Conservation (phyloP, 345 rosid genomes). For the Eucalyptus melliodora region DNA sequence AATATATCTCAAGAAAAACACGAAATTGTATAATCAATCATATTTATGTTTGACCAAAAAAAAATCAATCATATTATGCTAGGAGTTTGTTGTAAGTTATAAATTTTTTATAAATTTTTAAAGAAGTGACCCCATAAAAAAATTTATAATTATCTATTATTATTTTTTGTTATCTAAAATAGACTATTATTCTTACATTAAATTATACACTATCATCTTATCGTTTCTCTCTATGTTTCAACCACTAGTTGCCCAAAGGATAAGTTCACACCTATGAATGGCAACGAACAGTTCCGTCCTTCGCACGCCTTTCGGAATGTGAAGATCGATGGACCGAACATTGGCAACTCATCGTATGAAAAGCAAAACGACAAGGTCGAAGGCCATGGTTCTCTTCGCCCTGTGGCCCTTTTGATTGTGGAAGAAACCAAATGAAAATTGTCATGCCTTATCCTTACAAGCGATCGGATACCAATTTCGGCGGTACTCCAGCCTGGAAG, state of each 20-base stretch:
- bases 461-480: neutral
- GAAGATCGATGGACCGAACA: neutral
- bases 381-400: neutral
- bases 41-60: no score
- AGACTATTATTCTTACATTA: accelerated
- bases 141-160: no score
- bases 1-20: no score
- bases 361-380: neutral
- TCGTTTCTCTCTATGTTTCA: no score
- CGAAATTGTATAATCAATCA: no score
- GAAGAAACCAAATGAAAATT: neutral
- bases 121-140: no score
- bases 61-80: no score
- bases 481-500: neutral
- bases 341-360: neutral
- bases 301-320: neutral
- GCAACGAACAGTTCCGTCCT: neutral
- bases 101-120: no score
- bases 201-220: no score
- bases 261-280: neutral
- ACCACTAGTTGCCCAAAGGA: neutral
- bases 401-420: neutral
- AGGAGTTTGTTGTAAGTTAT: no score
- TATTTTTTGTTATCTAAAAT: accelerated
- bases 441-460: neutral